Percentiles rank a stretch among this genome's conserved stretches.
Evolutionary conservation across 352 stramenopile species (phyloP).

Genomic region (Ophiocytium majus): DNA sequence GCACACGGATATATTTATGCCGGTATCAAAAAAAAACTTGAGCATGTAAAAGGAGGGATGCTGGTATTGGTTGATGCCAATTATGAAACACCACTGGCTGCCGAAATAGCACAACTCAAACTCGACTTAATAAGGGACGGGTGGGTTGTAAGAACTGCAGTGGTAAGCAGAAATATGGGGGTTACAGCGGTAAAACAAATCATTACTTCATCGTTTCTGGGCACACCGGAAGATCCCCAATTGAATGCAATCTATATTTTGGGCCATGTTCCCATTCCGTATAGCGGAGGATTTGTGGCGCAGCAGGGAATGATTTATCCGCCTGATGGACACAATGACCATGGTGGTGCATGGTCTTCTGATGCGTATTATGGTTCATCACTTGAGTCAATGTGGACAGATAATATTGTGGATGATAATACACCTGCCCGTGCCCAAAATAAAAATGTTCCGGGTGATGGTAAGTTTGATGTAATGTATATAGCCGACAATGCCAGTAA

Average conservation of each 20-base stretch:
- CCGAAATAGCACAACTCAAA: not conserved
- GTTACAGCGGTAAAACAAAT: constrained; percentile 7
- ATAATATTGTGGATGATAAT: not conserved
- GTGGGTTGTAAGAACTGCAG: not conserved
- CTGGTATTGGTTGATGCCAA: not conserved
- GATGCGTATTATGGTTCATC: not conserved
- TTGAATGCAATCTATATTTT: constrained; percentile 7
- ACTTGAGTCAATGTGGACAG: not conserved
- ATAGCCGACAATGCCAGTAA: not conserved
- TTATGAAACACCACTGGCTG: not conserved
- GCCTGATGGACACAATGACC: not conserved
- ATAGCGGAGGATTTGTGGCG: constrained; percentile 3
- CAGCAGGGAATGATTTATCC: too few relatives aligned
- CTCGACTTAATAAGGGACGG: not conserved
- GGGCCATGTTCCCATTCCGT: not conserved
- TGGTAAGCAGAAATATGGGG: not conserved
- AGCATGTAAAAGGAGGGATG: not conserved
- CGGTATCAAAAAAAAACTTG: not conserved
- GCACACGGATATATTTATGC: not conserved
- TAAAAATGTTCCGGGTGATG: not conserved
- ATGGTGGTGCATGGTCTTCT: not conserved
- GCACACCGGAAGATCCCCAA: not conserved
- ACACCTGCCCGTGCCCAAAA: not conserved
- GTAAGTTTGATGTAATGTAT: constrained; percentile 1
- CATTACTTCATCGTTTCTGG: not conserved